These are phyloP conservation scores for Blumeria graminis DNA, from an alignment of 2,329 filamentous ascomycete species.

Conservation along the genomic window DNA sequence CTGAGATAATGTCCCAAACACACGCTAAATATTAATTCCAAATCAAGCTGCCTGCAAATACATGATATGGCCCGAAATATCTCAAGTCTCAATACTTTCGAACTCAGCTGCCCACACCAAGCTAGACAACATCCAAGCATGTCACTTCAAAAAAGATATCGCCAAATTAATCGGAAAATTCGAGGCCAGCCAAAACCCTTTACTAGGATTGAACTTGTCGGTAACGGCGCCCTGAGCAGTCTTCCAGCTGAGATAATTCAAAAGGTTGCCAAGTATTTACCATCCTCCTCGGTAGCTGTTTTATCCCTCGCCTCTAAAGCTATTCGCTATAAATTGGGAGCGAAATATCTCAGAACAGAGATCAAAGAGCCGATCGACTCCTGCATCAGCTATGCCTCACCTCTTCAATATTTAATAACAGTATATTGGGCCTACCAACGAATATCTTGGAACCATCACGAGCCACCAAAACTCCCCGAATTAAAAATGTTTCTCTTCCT, in stretches of 20 bases:
- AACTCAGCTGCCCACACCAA: no score
- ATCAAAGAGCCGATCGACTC: background rate
- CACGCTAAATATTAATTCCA: no score
- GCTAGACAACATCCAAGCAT: no score
- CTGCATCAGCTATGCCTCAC: background rate
- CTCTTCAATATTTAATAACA: background rate
- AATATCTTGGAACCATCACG: background rate
- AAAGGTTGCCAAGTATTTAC: background rate
- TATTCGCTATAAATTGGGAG: background rate
- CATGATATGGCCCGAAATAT: no score
- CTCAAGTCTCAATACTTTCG: no score
- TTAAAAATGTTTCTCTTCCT: background rate
- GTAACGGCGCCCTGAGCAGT: background rate
- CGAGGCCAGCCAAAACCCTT: background rate
- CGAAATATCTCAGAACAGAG: background rate
- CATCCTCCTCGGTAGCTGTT: background rate
- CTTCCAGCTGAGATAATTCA: background rate
- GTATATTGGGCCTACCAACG: background rate
- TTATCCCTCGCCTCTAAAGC: background rate
- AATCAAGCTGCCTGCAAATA: no score
- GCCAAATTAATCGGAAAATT: background rate
- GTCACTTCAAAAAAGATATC: background rate
- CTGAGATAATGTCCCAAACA: no score
- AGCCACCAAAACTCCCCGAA: background rate
- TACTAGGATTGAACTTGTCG: background rate